Evolutionary conservation across 1,284 basidiomycete genomes (phyloP).

Genomic region (Leccinum griseonigrum): DNA sequence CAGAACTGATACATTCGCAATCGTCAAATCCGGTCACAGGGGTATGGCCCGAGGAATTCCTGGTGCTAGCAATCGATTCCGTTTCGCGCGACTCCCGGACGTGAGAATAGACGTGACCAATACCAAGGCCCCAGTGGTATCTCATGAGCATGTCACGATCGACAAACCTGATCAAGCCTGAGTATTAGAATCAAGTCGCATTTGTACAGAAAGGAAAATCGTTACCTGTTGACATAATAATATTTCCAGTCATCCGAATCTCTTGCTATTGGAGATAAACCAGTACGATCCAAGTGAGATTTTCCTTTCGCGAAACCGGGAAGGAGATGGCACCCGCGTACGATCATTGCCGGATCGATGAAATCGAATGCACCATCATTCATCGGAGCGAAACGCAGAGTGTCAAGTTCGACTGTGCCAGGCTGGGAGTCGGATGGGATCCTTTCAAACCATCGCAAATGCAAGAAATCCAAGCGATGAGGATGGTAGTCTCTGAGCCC

Average conservation of each 20-base stretch:
- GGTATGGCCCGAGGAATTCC: too few relatives aligned
- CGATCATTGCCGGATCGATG: too few relatives aligned
- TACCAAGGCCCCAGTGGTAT: conserved; percentile 5
- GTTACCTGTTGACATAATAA: background rate
- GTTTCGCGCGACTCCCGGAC: too few relatives aligned
- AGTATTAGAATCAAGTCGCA: background rate
- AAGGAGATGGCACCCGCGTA: too few relatives aligned
- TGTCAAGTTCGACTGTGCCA: too few relatives aligned
- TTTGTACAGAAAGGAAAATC: background rate
- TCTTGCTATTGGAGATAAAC: background rate
- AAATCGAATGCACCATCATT: too few relatives aligned
- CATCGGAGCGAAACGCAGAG: too few relatives aligned
- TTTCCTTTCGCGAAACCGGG: too few relatives aligned
- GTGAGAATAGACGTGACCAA: background rate
- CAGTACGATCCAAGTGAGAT: too few relatives aligned
- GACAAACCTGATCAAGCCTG: conserved; percentile 4
- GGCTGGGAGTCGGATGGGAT: background rate
- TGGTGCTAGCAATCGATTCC: too few relatives aligned
- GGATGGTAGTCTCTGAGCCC: background rate
- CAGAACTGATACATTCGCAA: background rate
- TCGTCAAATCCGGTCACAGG: too few relatives aligned
- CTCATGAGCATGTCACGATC: conserved; percentile 10
- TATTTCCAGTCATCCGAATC: background rate
- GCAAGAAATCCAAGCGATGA: background rate
- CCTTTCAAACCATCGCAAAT: background rate